Evolutionary conservation across 2,329 filamentous ascomycete species (phyloP).

Genomic region (Sphaerostilbella broomeana): DNA sequence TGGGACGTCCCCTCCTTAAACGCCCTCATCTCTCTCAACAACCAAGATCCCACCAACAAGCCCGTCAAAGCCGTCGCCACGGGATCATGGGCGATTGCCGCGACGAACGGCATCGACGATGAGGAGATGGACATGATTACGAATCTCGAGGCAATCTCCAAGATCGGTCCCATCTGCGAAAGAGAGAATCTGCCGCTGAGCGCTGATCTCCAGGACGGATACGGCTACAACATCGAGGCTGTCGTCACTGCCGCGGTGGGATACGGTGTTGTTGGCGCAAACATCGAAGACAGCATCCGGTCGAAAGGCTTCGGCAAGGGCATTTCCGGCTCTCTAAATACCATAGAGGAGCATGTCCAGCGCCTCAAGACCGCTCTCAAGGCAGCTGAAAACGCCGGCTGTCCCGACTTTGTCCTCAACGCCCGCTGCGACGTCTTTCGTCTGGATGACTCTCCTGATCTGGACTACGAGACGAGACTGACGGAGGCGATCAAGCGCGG

Average conservation of each 20-base stretch:
- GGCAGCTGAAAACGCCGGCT: constrained; percentile 39
- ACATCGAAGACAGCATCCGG: constrained; percentile 48
- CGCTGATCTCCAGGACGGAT: constrained; percentile 56
- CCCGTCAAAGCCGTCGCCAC: constrained; percentile 41
- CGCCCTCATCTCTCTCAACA: constrained; percentile 37
- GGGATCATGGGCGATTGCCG: constrained; percentile 45
- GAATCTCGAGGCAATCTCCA: constrained; percentile 42
- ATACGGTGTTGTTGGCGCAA: constrained; percentile 49
- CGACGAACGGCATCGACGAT: constrained; percentile 37
- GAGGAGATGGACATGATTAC: constrained; percentile 42
- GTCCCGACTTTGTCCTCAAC: constrained; percentile 51
- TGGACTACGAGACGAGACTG: constrained; percentile 30
- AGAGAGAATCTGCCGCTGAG: constrained; percentile 42
- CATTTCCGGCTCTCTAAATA: constrained; percentile 26
- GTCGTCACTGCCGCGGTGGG: constrained; percentile 40
- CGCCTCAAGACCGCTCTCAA: constrained; percentile 38
- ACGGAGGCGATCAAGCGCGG: constrained; percentile 47
- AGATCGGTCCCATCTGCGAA: constrained; percentile 37
- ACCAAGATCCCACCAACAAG: constrained; percentile 18
- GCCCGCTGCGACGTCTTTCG: constrained; percentile 51
- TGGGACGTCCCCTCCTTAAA: constrained; percentile 46
- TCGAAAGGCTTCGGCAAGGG: constrained; percentile 29
- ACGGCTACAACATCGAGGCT: constrained; percentile 39
- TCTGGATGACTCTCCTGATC: constrained; percentile 22
- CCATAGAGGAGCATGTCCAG: constrained; percentile 39